Evolutionary conservation across 352 stramenopile species (phyloP).

Genomic region (Pythium oligandrum): DNA sequence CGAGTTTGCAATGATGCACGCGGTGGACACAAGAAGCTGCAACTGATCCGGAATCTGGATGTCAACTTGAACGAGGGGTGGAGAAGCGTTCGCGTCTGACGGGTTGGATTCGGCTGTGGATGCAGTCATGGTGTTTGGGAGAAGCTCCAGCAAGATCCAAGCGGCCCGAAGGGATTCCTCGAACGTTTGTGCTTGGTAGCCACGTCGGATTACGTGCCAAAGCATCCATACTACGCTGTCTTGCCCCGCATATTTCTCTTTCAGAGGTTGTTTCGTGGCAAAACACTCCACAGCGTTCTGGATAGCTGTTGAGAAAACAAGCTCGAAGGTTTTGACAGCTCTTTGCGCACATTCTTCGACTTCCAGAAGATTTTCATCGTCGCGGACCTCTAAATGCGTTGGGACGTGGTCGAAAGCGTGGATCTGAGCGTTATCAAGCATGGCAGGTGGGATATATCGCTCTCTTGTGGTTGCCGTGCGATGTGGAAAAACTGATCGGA

Average conservation of each 20-base stretch:
- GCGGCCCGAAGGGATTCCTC: constrained; percentile 14
- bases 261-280: constrained; percentile 1
- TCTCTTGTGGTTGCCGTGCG: constrained; percentile 9
- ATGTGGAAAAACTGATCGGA: constrained; percentile 7
- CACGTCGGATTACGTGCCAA: constrained; percentile 13
- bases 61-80: constrained; percentile 15
- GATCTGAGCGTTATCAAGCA: neutral
- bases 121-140: constrained; percentile 7
- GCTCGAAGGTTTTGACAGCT: constrained; percentile 6
- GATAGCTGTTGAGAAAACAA: constrained; percentile 10
- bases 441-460: constrained; percentile 1
- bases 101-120: neutral
- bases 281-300: constrained; percentile 1
- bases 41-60: constrained; percentile 11
- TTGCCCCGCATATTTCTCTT: neutral
- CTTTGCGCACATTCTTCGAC: constrained; percentile 1
- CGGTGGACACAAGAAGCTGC: constrained; percentile 23
- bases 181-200: constrained; percentile 9
- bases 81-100: too few relatives aligned
- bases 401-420: constrained; percentile 17
- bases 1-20: constrained; percentile 28
- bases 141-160: constrained; percentile 14
- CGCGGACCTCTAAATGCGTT: neutral
- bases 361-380: neutral
- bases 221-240: constrained; percentile 14